These are phyloP conservation scores for Lachnellula suecica DNA, from an alignment of 2,329 filamentous ascomycete species.

Conservation along the genomic window DNA sequence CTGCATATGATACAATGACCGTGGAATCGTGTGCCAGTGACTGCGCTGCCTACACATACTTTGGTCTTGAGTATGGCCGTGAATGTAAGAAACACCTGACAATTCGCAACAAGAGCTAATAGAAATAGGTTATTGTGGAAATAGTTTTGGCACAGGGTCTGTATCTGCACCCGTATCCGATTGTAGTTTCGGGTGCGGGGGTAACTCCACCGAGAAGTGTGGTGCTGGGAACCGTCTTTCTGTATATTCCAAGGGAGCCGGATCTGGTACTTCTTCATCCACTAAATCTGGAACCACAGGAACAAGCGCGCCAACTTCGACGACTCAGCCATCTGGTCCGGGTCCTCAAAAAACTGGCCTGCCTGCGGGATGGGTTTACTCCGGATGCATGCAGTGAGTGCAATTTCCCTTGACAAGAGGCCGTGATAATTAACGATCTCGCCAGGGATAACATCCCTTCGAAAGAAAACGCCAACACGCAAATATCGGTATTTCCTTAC, in stretches of 20 bases:
- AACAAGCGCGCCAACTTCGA: too few relatives aligned
- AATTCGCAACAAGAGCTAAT: too few relatives aligned
- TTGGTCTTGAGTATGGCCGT: slow-evolving; percentile 45
- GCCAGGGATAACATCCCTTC: slow-evolving; percentile 54
- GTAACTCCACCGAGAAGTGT: slow-evolving; percentile 17
- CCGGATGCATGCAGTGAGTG: slow-evolving; percentile 29
- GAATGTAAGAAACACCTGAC: too few relatives aligned
- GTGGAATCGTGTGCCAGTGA: slow-evolving; percentile 43
- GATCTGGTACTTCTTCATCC: neutral
- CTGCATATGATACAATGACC: slow-evolving; percentile 35
- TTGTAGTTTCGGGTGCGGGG: slow-evolving; percentile 17
- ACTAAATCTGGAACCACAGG: too few relatives aligned
- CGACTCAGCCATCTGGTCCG: slow-evolving; percentile 6
- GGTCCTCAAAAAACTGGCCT: slow-evolving; percentile 17
- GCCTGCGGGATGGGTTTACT: slow-evolving; percentile 21
- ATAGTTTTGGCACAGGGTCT: slow-evolving; percentile 11
- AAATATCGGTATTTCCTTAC: slow-evolving; percentile 17
- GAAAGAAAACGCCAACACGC: slow-evolving; percentile 37
- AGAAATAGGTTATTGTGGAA: too few relatives aligned
- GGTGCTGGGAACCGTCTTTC: slow-evolving; percentile 20
- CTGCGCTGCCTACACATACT: slow-evolving; percentile 38
- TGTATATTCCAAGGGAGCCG: slow-evolving; percentile 8
- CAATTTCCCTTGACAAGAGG: slow-evolving; percentile 44
- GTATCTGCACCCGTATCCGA: slow-evolving; percentile 6
- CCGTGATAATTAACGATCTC: slow-evolving; percentile 43